phyloP scores from a whole-genome alignment of 371 early-diverging fungal genomes.

The Choanephora cucurbitarum region DNA sequence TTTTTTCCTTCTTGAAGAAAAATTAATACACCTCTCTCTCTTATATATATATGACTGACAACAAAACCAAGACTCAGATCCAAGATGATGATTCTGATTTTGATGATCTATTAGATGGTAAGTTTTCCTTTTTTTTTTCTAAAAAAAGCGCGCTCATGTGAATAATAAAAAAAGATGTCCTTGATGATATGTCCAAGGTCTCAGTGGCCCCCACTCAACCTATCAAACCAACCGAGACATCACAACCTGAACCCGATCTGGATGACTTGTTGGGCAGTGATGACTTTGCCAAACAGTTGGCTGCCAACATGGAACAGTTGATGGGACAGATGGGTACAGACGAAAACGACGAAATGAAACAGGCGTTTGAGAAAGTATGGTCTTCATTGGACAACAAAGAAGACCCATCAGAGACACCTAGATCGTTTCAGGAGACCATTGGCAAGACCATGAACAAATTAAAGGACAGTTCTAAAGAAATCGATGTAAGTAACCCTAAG shows the following conservation, averaged over 20 bases:
- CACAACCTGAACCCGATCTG: slow-evolving; percentile 17
- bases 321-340: slow-evolving; percentile 57
- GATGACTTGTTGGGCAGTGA: slow-evolving; percentile 59
- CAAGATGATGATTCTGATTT: slow-evolving; percentile 57
- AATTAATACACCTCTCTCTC: no score
- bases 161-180: slow-evolving; percentile 40
- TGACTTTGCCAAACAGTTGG: slow-evolving; percentile 78
- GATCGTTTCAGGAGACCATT: slow-evolving; percentile 78
- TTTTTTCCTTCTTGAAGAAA: no score
- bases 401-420: slow-evolving; percentile 17
- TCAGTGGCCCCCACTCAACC: slow-evolving; percentile 8
- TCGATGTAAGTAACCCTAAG: slow-evolving; percentile 59
- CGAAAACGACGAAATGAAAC: slow-evolving; percentile 54
- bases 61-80: slow-evolving; percentile 23
- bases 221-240: no score
- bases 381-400: slow-evolving; percentile 45
- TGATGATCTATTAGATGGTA: slow-evolving; percentile 68
- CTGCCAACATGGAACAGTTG: slow-evolving; percentile 76
- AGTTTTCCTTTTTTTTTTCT: no score
- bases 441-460: slow-evolving; percentile 85
- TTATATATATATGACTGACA: no score
- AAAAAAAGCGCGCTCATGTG: background rate
- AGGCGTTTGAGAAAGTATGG: slow-evolving; percentile 68
- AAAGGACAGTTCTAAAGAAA: slow-evolving; percentile 80
- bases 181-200: slow-evolving; percentile 46